Base-by-base conservation (phyloP, 495 filamentous ascomycete species). In the Elaphomyces granulatus region DNA sequence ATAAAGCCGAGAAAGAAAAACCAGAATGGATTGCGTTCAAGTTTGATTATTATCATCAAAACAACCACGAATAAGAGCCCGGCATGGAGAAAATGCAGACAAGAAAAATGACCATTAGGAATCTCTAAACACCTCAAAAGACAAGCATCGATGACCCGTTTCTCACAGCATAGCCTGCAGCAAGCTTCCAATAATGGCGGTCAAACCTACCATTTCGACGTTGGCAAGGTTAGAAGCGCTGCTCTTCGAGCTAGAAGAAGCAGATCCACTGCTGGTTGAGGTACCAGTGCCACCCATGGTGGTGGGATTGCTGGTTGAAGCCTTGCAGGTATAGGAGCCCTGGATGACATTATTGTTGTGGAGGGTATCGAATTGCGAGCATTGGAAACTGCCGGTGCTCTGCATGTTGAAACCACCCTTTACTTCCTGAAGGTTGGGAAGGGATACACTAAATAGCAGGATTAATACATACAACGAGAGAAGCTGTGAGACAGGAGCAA, bases 371-470 rank as follows among this genome's bases (percentile, higher is more conserved):
- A 84, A 71, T 30, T 45, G 37, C 34, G 36, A 43, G 55, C 74
- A 74, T 51, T 61, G 55, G 61, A 87, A 77, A 41, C 78, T 66
- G 44, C 64, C 70, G 21, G 81, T 81, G 48, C 71, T 79, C 63
- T 85, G 74, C 46, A 92, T 60, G 64, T 94, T 86, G 68, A 94
- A 88, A 38, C 77, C 79, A 67, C 90, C 90, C 52, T 71, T 69
- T 46, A 95, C 87, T 44, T 81, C 73, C 44, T 74, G 63, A 16
- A 98, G 68, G 10, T 53, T 49, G 28, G 82, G 78, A 20, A 95
- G 67, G 19, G 65, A 51, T 39, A 84, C 75, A 40, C 87, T 94
- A 48, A 9, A 40, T 43, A n/a, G n/a, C n/a, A n/a, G n/a, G n/a
- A n/a, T n/a, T n/a, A n/a, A n/a, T n/a, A n/a, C n/a, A n/a, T n/a